A percentile compares a stretch with the other conserved stretches of the same genome.
These are phyloP conservation scores for Thermomyces lanuginosus DNA, from an alignment of 2,329 filamentous ascomycete species.

Conservation along the genomic window DNA sequence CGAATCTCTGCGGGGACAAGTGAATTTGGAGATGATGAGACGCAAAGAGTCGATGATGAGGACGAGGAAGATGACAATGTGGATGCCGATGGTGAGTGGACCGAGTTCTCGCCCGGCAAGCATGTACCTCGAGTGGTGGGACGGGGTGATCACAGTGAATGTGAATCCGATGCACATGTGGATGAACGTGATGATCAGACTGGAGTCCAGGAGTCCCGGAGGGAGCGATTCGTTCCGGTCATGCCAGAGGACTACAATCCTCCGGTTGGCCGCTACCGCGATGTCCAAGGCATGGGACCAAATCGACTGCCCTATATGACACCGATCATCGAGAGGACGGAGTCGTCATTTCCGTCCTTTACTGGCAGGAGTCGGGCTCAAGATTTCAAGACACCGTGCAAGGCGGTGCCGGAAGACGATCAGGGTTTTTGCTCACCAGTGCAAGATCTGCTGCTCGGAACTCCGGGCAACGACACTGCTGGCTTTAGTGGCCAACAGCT, in stretches of 20 bases:
- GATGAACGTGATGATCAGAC: slow-evolving; percentile 22
- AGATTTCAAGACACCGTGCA: slow-evolving; percentile 62
- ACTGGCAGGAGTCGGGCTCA: slow-evolving; percentile 41
- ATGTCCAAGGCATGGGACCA: slow-evolving; percentile 64
- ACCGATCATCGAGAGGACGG: slow-evolving; percentile 88
- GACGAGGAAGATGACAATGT: slow-evolving; percentile 18
- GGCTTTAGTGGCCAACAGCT: slow-evolving; percentile 32
- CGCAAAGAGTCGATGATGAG: slow-evolving; percentile 24
- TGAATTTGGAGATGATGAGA: slow-evolving; percentile 48
- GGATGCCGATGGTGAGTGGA: slow-evolving; percentile 55
- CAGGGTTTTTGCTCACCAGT: slow-evolving; percentile 20
- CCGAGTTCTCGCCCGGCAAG: slow-evolving; percentile 63
- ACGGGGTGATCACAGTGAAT: too few relatives aligned
- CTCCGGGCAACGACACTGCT: slow-evolving; percentile 38
- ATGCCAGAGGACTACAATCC: slow-evolving; percentile 80
- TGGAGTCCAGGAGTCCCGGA: slow-evolving; percentile 26
- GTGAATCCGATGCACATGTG: slow-evolving; percentile 13
- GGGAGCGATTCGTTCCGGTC: slow-evolving; percentile 36
- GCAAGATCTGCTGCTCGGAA: slow-evolving; percentile 42
- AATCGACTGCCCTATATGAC: slow-evolving; percentile 97
- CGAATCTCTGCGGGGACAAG: slow-evolving; percentile 47
- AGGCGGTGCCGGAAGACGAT: slow-evolving; percentile 21
- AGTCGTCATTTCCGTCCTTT: slow-evolving; percentile 58
- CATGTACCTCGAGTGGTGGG: slow-evolving; percentile 44
- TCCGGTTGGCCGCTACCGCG: slow-evolving; percentile 62